Evolutionary conservation across 1,139 yeast genomes (phyloP).

Genomic region (Geotrichum klebahnii): DNA sequence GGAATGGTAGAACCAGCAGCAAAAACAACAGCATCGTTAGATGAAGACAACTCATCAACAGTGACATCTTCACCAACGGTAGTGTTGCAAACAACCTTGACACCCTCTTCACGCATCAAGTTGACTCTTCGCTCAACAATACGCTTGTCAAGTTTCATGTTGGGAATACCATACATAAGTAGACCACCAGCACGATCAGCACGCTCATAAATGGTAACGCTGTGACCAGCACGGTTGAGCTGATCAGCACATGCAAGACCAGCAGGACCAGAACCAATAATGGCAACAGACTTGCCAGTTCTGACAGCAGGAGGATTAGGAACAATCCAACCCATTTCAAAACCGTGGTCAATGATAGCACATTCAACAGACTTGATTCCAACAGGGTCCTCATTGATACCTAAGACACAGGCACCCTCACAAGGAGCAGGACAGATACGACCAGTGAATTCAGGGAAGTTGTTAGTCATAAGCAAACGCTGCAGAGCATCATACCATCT

Average conservation of each 20-base stretch:
- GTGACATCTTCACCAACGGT: constrained; percentile 77
- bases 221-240: constrained; percentile 92
- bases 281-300: constrained; percentile 80
- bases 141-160: constrained; percentile 93
- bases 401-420: constrained; percentile 96
- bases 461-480: constrained; percentile 89
- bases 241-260: constrained; percentile 97
- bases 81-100: constrained; percentile 68
- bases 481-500: constrained; percentile 94
- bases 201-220: constrained; percentile 87
- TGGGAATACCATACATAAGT: constrained; percentile 98
- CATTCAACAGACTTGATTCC: constrained; percentile 95
- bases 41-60: constrained; percentile 59
- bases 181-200: constrained; percentile 95
- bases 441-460: constrained; percentile 97
- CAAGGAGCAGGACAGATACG: constrained; percentile 99
- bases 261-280: constrained; percentile 95
- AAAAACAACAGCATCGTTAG: constrained; percentile 77
- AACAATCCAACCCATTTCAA: constrained; percentile 92
- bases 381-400: constrained; percentile 90
- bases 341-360: constrained; percentile 93
- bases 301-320: constrained; percentile 75
- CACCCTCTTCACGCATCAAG: constrained; percentile 85
- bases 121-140: constrained; percentile 92
- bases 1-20: constrained; percentile 98